A percentile compares a stretch with the other conserved stretches of the same genome.
These are phyloP conservation scores for Fusarium camptoceras DNA, from an alignment of 2,329 filamentous ascomycete genomes.

Conservation along the genomic window DNA sequence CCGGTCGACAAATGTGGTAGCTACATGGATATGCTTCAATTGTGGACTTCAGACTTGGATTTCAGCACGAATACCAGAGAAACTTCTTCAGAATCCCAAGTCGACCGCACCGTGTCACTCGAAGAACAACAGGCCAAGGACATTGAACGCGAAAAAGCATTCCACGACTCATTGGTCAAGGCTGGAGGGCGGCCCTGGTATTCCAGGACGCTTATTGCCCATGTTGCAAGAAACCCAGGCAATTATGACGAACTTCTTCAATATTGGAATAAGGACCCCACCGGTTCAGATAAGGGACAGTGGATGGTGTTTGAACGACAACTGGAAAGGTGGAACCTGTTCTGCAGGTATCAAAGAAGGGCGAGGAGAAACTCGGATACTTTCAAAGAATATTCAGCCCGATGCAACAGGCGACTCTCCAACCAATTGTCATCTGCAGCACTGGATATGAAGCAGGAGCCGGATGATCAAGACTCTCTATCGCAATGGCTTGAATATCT, in stretches of 20 bases:
- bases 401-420: conserved; percentile 17
- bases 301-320: conserved; percentile 40
- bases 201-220: conserved; percentile 17
- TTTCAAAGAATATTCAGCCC: conserved; percentile 18
- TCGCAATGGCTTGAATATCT: conserved; percentile 57
- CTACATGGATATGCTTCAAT: conserved; percentile 27
- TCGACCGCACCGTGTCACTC: background rate
- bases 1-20: conserved; percentile 23
- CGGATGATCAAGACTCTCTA: conserved; percentile 48
- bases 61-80: background rate
- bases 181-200: conserved; percentile 43
- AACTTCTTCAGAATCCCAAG: background rate
- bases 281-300: background rate
- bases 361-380: conserved; percentile 20
- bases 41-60: conserved; percentile 19
- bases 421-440: conserved; percentile 13
- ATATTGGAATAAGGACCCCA: conserved; percentile 31
- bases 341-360: conserved; percentile 33
- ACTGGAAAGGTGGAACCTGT: conserved; percentile 33
- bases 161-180: conserved; percentile 17
- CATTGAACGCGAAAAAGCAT: conserved; percentile 24
- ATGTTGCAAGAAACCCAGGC: conserved; percentile 22
- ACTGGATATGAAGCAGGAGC: conserved; percentile 42
- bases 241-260: conserved; percentile 17
- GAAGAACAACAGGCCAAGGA: conserved; percentile 13